phyloP scores from a whole-genome alignment of 179 eudicot species.

The Silene vulgaris region DNA sequence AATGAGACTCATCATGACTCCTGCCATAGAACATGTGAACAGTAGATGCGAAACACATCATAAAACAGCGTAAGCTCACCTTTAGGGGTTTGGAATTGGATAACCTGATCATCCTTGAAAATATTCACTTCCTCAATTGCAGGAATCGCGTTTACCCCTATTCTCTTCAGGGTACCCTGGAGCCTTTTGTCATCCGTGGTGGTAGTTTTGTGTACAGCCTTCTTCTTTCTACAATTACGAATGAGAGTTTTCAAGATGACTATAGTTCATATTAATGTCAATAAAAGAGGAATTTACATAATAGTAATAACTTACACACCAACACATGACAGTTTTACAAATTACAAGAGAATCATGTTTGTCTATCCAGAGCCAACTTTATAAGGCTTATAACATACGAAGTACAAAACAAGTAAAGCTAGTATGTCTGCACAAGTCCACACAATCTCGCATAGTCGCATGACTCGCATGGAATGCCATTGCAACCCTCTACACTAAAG shows the following conservation, averaged over 20 bases:
- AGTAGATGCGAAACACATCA: not conserved
- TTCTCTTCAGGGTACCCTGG: conserved; percentile 84
- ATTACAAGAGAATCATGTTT: not conserved
- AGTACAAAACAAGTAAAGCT: not conserved
- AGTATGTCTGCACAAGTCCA: not conserved
- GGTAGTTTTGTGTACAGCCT: conserved; percentile 94
- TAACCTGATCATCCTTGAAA: conserved; percentile 84
- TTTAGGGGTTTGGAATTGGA: conserved; percentile 73
- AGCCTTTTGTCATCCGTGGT: conserved; percentile 92
- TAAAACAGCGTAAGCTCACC: conserved; percentile 32
- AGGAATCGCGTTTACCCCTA: conserved; percentile 80
- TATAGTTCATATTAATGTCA: not conserved
- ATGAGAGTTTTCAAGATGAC: not conserved
- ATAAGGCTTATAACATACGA: no score
- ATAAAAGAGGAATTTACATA: not conserved
- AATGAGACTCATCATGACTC: not conserved
- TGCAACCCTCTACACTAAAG: not conserved
- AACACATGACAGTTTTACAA: not conserved
- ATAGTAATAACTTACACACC: not conserved
- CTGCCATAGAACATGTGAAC: not conserved
- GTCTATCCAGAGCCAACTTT: not conserved
- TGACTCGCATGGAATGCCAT: not conserved
- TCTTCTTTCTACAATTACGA: conserved; percentile 66
- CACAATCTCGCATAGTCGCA: not conserved
- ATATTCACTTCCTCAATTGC: conserved; percentile 91